Base-by-base conservation (phyloP, 2,329 filamentous ascomycete species). In the Colletotrichum sp. region DNA sequence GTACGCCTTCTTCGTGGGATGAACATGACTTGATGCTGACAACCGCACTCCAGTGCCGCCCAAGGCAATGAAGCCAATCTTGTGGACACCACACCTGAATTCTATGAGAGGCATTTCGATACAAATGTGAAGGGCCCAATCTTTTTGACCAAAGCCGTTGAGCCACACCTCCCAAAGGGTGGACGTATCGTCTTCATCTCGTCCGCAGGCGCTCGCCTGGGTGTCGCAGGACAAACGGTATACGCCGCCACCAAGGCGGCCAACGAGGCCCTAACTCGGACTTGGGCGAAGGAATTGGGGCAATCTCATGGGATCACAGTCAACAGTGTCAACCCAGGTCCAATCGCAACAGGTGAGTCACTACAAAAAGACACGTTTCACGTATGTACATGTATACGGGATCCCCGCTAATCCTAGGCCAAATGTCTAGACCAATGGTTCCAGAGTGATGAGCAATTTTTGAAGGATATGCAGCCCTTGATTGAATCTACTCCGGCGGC, bases 241-340 rank as follows among this genome's bases (percentile, higher is more conserved):
- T 86, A 86, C 32, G 81, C 78, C 0, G 79, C 83, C 2, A 84
- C 82, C 1, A 85, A 85, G 65, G 84, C 83, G 5, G 84, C 84
- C 0, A 72, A 80, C 24, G 83, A 84, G 69, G 79, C 80, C 6
- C 63, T 82, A 3, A 76, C 72, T 4, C 79, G 82, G 4, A 79
- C 80, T 1, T 83, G 81, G 82, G 82, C 82, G 3, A 81, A 80
- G 34, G 83, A 84, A 49, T 78, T 84, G 1, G 83, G 82, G 6
- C 82, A 80, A 16, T 73, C 71, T 0, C 77, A 82, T 10, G 79
- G 77, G 0, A 80, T 80, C 13, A 83, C 80, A 0, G 82, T 83
- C 1, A 83, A 84, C 70, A 79, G 74, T 10, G 80, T 84, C 6
- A 84, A 84, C 44, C 83, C 80, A 7, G 82, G 82, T 5, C 80